Conservation (phyloP, 805 yeast genomes). For the Komagataella pastoris region DNA sequence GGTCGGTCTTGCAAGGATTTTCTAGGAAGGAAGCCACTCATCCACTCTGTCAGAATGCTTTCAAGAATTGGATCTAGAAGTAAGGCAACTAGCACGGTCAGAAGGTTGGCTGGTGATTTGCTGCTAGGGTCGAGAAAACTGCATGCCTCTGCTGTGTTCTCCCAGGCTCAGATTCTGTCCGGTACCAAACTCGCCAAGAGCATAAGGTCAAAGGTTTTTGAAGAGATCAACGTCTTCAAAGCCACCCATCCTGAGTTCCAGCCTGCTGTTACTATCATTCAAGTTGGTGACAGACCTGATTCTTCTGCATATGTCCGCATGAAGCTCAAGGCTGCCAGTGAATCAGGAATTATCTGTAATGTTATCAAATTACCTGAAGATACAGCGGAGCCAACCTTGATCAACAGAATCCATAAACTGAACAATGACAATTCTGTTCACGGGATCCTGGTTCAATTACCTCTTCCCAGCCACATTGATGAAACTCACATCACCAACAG, state of each 20-base stretch:
- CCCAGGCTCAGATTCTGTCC: constrained; percentile 21
- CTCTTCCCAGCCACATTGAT: constrained; percentile 58
- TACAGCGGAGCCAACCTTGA: constrained; percentile 40
- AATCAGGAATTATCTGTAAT: constrained; percentile 50
- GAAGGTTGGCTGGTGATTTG: background rate
- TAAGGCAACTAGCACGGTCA: background rate
- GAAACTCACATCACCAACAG: constrained; percentile 56
- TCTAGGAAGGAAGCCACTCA: background rate
- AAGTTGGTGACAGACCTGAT: constrained; percentile 68
- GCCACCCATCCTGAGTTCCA: constrained; percentile 35
- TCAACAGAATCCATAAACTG: constrained; percentile 37
- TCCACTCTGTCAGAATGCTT: background rate
- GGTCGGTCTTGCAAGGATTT: background rate
- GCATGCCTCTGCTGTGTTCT: background rate
- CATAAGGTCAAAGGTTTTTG: constrained; percentile 28
- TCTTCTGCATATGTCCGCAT: constrained; percentile 72
- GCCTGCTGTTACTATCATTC: constrained; percentile 59
- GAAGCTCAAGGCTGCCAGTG: constrained; percentile 68
- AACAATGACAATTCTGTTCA: constrained; percentile 50
- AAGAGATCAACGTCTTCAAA: constrained; percentile 27
- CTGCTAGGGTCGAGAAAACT: background rate
- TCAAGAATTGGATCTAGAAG: background rate
- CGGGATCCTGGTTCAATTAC: constrained; percentile 67
- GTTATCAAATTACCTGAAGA: constrained; percentile 45
- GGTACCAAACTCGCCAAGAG: constrained; percentile 32